Conservation (phyloP, 352 stramenopile species). For the Phytophthora foliorum region DNA sequence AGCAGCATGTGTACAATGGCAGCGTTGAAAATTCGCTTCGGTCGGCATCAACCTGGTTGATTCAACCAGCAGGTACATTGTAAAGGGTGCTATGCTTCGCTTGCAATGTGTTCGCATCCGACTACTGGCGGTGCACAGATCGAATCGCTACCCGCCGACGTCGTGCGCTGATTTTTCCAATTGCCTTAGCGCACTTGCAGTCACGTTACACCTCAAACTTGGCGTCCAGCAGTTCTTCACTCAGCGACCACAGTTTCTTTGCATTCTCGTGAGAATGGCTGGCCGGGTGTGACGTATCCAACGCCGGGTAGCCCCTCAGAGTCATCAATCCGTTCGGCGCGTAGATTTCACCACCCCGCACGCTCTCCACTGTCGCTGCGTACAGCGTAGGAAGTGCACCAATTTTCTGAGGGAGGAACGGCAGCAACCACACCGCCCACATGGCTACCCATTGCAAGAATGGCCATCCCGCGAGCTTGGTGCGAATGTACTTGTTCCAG, state of each 20-base stretch:
- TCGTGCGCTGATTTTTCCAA: too few relatives aligned
- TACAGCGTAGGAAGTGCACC: slow-evolving; percentile 61
- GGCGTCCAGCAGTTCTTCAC: slow-evolving; percentile 43
- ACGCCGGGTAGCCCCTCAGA: slow-evolving; percentile 51
- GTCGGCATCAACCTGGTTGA: too few relatives aligned
- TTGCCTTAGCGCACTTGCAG: not conserved
- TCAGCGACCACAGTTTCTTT: slow-evolving; percentile 53
- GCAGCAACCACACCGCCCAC: slow-evolving; percentile 43
- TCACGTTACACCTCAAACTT: slow-evolving; percentile 39
- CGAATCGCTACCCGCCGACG: too few relatives aligned
- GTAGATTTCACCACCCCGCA: slow-evolving; percentile 38
- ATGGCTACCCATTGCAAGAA: slow-evolving; percentile 58
- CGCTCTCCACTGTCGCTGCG: slow-evolving; percentile 45
- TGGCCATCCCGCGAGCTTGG: slow-evolving; percentile 41
- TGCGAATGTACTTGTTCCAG: slow-evolving; percentile 46
- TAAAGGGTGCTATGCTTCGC: not conserved
- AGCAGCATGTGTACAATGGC: not conserved
- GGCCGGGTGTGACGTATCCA: slow-evolving; percentile 43
- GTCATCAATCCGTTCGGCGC: slow-evolving; percentile 42
- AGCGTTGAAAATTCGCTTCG: not conserved
- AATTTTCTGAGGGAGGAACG: slow-evolving; percentile 46
- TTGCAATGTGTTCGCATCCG: not conserved
- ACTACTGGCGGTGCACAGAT: not conserved
- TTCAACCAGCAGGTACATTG: slow-evolving; percentile 6
- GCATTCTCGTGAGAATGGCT: slow-evolving; percentile 43